phyloP scores from a whole-genome alignment of 2,329 filamentous ascomycete species.

The Pseudogymnoascus sp. region DNA sequence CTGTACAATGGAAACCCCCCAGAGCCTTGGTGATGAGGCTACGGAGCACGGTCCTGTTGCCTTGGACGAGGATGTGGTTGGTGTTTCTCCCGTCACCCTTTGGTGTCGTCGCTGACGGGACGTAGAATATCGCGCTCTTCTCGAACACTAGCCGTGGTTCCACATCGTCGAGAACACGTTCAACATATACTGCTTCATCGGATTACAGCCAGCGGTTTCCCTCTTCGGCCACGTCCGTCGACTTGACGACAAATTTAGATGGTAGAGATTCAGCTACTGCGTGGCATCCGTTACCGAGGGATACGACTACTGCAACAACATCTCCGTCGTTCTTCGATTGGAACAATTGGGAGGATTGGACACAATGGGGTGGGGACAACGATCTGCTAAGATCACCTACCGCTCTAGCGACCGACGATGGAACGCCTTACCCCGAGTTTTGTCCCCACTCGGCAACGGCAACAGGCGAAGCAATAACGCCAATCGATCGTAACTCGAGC shows the following conservation, averaged over 20 bases:
- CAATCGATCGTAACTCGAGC: not conserved
- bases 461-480: not conserved
- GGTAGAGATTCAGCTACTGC: not conserved
- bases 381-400: not conserved
- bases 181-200: not conserved
- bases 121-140: not conserved
- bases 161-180: not conserved
- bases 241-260: not conserved
- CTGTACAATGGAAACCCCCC: not conserved
- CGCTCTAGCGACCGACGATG: not conserved
- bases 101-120: not conserved
- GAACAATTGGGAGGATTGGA: not conserved
- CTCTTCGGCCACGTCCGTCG: not conserved
- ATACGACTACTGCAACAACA: not conserved
- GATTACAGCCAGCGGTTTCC: not conserved
- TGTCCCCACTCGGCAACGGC: not conserved
- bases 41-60: not conserved
- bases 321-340: not conserved
- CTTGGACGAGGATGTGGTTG: not conserved
- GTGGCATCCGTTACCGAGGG: not conserved
- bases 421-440: not conserved
- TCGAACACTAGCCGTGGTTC: not conserved
- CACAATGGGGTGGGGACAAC: not conserved
- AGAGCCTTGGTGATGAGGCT: not conserved
- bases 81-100: not conserved